These are phyloP conservation scores for Atalantia buxifolia DNA, from an alignment of 345 rosid species.

Conservation along the genomic window DNA sequence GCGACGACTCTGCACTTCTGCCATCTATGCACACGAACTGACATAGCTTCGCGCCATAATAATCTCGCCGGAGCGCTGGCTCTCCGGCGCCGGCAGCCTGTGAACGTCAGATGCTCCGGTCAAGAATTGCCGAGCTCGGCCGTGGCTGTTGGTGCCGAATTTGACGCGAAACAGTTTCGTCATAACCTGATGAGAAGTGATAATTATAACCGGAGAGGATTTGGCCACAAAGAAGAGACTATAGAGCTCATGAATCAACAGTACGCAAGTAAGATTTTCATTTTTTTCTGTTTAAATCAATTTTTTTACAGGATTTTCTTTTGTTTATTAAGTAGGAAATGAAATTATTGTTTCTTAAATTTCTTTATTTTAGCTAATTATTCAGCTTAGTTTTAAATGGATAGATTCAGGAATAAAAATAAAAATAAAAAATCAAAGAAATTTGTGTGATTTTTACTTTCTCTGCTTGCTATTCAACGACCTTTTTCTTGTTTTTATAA, in stretches of 20 bases:
- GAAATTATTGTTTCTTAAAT: not conserved
- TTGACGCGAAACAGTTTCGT: conserved; percentile 75
- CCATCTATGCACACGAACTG: conserved; percentile 47
- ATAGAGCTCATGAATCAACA: conserved; percentile 77
- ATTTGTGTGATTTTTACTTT: not conserved
- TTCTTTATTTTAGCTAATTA: not conserved
- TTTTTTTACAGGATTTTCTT: not conserved
- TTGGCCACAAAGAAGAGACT: conserved; percentile 86
- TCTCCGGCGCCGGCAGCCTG: conserved; percentile 33
- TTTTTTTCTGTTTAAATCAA: not conserved
- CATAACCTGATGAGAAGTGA: conserved; percentile 77
- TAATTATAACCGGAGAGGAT: conserved; percentile 81
- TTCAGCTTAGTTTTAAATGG: not conserved
- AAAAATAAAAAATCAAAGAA: not conserved
- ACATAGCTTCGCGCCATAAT: conserved; percentile 20
- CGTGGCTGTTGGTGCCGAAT: conserved; percentile 51
- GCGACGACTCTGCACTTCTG: conserved; percentile 63
- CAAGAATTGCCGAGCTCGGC: conserved; percentile 36
- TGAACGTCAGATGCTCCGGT: conserved; percentile 53
- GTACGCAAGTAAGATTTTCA: conserved; percentile 60
- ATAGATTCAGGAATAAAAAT: too few relatives aligned
- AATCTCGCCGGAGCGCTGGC: conserved; percentile 24
- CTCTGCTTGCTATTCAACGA: not conserved
- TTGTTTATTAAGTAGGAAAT: not conserved
- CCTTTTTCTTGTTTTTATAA: too few relatives aligned